Evolutionary conservation across 164 flowering plant species (phyloP).

Genomic region (Magnolia sinica): DNA sequence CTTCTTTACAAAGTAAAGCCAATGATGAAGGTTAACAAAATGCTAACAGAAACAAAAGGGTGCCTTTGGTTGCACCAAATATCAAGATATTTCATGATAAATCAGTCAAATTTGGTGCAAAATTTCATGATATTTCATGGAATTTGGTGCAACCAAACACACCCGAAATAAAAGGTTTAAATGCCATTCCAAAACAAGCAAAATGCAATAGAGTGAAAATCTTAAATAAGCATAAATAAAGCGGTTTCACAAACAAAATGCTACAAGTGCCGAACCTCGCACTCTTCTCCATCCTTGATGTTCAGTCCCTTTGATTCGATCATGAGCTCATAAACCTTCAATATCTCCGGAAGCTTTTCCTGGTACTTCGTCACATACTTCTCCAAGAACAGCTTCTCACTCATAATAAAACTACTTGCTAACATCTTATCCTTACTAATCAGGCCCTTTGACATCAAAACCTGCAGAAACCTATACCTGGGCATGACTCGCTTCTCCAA

Average conservation of each 20-base stretch:
- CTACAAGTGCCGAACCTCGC: background rate
- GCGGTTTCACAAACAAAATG: background rate
- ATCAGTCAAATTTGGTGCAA: no score
- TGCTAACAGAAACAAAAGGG: no score
- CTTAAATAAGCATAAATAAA: background rate
- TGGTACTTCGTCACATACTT: slow-evolving; percentile 3
- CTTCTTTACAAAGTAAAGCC: no score
- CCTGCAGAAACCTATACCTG: slow-evolving; percentile 1
- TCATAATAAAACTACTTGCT: background rate
- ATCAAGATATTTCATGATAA: no score
- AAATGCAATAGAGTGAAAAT: no score
- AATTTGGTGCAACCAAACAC: no score
- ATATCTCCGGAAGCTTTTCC: background rate
- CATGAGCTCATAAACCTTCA: background rate
- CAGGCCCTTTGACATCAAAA: slow-evolving; percentile 4
- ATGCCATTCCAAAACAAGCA: no score
- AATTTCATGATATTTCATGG: no score
- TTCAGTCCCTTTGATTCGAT: background rate
- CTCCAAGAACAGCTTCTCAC: slow-evolving; percentile 5
- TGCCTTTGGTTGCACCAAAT: no score
- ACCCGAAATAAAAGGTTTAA: no score
- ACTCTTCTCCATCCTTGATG: background rate
- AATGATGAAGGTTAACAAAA: no score
- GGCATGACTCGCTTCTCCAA: slow-evolving; percentile 21
- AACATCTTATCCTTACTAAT: background rate